Evolutionary conservation across 2,329 filamentous ascomycete species (phyloP).

Genomic region (Calonectria pteridis): DNA sequence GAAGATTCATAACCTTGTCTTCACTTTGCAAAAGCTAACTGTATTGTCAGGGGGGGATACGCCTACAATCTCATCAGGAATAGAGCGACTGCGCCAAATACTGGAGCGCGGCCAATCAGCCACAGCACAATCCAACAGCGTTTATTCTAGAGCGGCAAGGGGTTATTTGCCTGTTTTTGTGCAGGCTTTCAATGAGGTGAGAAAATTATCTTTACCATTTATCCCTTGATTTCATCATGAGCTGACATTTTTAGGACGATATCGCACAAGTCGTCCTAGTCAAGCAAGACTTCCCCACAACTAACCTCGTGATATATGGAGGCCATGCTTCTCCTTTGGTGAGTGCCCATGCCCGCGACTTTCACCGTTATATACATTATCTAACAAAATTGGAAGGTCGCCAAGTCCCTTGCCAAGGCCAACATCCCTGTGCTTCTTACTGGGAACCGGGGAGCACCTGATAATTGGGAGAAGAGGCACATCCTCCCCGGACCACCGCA

Average conservation of each 20-base stretch:
- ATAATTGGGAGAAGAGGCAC: slow-evolving; percentile 9
- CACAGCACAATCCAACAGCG: background rate
- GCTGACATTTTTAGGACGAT: background rate
- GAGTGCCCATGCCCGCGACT: background rate
- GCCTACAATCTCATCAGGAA: background rate
- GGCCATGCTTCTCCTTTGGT: slow-evolving; percentile 7
- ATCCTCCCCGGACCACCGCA: background rate
- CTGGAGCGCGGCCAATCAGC: background rate
- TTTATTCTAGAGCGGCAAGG: background rate
- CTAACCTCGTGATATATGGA: slow-evolving; percentile 5
- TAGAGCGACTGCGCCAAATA: background rate
- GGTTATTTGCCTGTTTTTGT: background rate
- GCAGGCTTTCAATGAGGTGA: slow-evolving; percentile 3
- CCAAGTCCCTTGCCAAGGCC: background rate
- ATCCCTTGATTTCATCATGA: background rate
- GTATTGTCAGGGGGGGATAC: background rate
- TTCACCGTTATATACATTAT: no score
- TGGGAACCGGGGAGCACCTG: slow-evolving; percentile 2
- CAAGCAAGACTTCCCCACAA: background rate
- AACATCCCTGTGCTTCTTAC: background rate
- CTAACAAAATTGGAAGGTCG: background rate
- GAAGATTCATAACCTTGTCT: no score
- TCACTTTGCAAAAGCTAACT: background rate
- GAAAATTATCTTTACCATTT: background rate
- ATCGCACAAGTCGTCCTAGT: slow-evolving; percentile 6